Evolutionary conservation across 2,329 filamentous ascomycete genomes (phyloP), one percentile per base, ranked within the genome.

Genomic region (Fusarium lyarnte): DNA sequence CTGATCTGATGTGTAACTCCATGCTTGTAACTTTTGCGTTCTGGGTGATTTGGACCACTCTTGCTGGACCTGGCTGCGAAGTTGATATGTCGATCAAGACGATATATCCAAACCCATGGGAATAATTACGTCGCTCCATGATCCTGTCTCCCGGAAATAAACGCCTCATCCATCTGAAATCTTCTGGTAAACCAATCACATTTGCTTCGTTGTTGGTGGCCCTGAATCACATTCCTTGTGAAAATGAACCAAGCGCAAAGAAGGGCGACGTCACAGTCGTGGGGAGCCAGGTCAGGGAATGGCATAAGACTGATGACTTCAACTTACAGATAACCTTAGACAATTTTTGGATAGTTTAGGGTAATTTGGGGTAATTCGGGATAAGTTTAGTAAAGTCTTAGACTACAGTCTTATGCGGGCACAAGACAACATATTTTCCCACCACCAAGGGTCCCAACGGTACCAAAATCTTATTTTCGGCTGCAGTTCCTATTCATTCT

Each of bases 201-300:
- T 25, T 35, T 27, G 29, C n/a, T 7, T 13, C 19, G n/a, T 19
- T 57, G 10, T 46, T 14, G 31, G 53, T 57, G 29, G 39, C 10
- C 39, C 8, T 47, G 25, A n/a, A 27, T 47, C 53, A 57, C 53
- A 57, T 47, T 57, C 39, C 53, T 57, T 19, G 7, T 35, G 13
- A 42, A 31, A 43, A 5, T n/a, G 33, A 35, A n/a, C 29, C 14
- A 27, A 9, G 13, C 6, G 31, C 14, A 27, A 16, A 19, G 8
- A 54, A 14, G 29, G 3, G 14, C 27, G 53, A 27, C 14, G 35
- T 47, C 31, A 47, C 27, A 5, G 14, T 8, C n/a, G 14, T 47
- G 21, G 8, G 9, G 27, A 29, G 9, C 27, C 27, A 29, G 27
- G 27, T 29, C 27, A 29, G 27, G 27, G 27, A 29, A 9, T 29